Evolutionary conservation across 2,329 filamentous ascomycete species (phyloP).

Genomic region (Xylariaceae sp.): DNA sequence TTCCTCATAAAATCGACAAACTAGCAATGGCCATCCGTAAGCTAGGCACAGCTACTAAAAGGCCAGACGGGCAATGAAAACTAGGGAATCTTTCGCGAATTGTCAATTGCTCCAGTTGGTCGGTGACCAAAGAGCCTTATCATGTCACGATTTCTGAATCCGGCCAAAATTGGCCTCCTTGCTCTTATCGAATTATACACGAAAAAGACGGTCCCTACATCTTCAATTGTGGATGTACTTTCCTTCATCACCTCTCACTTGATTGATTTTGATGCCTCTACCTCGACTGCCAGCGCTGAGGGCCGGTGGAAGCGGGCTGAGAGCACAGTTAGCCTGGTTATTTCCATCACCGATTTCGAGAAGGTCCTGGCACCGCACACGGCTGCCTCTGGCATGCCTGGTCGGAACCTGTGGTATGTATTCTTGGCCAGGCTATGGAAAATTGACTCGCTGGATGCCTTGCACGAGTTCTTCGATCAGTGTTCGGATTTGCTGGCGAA

Average conservation of each 20-base stretch:
- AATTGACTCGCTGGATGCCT: constrained; percentile 76
- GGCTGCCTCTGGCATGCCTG: constrained; percentile 63
- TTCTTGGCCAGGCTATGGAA: constrained; percentile 83
- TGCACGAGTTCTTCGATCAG: constrained; percentile 75
- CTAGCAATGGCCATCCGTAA: constrained; percentile 14
- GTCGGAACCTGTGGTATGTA: constrained; percentile 83
- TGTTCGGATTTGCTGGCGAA: constrained; percentile 62
- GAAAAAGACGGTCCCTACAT: constrained; percentile 67
- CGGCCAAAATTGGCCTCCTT: constrained; percentile 82
- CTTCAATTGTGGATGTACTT: constrained; percentile 73
- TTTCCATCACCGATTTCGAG: constrained; percentile 62
- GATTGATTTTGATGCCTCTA: constrained; percentile 51
- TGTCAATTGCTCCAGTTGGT: neutral
- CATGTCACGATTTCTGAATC: constrained; percentile 86
- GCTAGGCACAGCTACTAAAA: constrained; percentile 4
- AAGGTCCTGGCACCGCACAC: constrained; percentile 56
- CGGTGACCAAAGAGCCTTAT: neutral
- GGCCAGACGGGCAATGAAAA: constrained; percentile 1
- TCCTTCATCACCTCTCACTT: constrained; percentile 78
- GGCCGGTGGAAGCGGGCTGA: constrained; percentile 53
- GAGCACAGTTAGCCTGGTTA: constrained; percentile 53
- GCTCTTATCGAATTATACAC: constrained; percentile 81
- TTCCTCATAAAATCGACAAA: constrained; percentile 1
- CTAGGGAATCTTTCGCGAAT: neutral
- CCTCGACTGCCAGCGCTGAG: constrained; percentile 32